These are phyloP conservation scores for Lipomyces yarrowii DNA, from an alignment of 1,139 yeast species.

Conservation along the genomic window DNA sequence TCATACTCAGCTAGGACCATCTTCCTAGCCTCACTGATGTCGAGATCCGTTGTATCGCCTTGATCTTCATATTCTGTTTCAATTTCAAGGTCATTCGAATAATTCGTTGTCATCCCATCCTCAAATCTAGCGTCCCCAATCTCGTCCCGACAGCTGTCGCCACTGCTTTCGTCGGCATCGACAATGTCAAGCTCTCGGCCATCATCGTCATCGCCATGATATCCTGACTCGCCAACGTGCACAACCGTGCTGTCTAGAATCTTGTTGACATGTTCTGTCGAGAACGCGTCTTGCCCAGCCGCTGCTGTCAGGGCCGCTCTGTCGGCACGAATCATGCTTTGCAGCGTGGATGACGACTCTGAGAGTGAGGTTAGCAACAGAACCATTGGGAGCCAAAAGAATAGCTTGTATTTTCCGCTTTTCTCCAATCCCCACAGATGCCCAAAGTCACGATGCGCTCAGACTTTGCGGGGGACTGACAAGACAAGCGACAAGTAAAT, in stretches of 20 bases:
- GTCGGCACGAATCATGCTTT: conserved; percentile 24
- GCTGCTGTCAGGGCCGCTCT: conserved; percentile 2
- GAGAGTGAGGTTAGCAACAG: neutral
- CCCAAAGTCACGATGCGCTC: neutral
- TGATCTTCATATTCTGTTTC: neutral
- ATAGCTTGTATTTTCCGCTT: neutral
- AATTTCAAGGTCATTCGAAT: neutral
- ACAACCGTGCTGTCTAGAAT: neutral
- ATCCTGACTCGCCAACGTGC: neutral
- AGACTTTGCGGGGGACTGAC: neutral
- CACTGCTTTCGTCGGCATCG: neutral
- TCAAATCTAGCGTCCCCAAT: neutral
- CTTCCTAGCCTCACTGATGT: neutral
- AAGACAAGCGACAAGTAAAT: neutral
- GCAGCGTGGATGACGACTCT: conserved; percentile 25
- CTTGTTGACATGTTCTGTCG: conserved; percentile 1
- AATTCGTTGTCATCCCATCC: neutral
- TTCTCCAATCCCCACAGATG: neutral
- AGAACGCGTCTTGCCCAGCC: conserved; percentile 3
- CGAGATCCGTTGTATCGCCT: neutral
- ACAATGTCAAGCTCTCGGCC: neutral
- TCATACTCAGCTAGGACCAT: neutral
- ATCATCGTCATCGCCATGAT: neutral
- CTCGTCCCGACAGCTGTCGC: conserved; percentile 1
- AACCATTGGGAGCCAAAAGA: neutral